Base-by-base conservation (phyloP, 352 stramenopile species). In the Pythium pyrilobum region DNA sequence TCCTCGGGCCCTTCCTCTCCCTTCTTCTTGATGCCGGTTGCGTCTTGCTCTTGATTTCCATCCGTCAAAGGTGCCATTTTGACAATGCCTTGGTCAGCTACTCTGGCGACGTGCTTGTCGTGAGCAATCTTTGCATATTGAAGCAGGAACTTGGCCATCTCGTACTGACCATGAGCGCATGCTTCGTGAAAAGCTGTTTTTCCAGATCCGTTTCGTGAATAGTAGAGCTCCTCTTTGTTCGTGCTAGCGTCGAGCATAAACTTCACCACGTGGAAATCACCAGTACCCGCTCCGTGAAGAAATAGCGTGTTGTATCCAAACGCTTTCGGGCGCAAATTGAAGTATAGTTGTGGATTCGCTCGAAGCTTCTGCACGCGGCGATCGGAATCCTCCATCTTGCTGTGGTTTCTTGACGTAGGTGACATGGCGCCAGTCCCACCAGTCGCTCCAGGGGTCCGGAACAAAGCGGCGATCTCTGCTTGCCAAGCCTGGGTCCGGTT, bases 191-290 rank as follows among this genome's bases (percentile, higher is more conserved):
- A 78, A 4, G 82, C 74, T 12, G 76, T 89, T 36, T 77, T 54
- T 8, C 80, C 80, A 4, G 48, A 41, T 5, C 59, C 67, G 24
- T 92, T 92, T n/a, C 57, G 66, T n/a, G 79, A 60, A 15, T 59
- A 46, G 16, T 89, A 64, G 18, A 87, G 44, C 11, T 62, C 52
- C 4, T 59, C 36, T 18, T 66, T 59, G 18, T 59, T 25, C 8
- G 18, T 41, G 0, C 41, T 38, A n/a, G 74, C 62, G 21, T 72
- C 61, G 18, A 87, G 69, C 72, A 92, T 88, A 41, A 74, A 92
- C 52, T 87, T 84, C 56, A 87, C 68, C 1, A 90, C 79, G 40
- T 92, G 74, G 45, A 92, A 81, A 38, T 92, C 81, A 0, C 81
- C 77, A 33, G 73, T 77, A 11, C 62, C 64, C 3, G 81, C 77